Evolutionary conservation across 2,329 filamentous ascomycete genomes (phyloP).

Genomic region (Parastagonospora nodorum): DNA sequence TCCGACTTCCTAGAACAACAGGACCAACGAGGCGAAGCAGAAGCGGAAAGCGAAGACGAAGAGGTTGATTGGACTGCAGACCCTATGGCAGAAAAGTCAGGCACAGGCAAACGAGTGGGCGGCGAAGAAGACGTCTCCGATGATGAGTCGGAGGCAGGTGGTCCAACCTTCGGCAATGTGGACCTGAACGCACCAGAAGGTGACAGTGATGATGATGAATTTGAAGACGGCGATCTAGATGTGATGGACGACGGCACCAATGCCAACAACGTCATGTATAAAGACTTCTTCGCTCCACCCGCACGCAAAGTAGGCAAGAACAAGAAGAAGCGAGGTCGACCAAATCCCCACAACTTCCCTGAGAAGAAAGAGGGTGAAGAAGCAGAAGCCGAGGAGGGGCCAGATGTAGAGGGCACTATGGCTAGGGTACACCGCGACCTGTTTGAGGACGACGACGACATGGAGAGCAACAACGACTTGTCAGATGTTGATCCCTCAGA

Average conservation of each 20-base stretch:
- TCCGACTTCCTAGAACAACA: slow-evolving; percentile 87
- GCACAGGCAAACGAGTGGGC: slow-evolving; percentile 34
- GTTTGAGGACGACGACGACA: slow-evolving; percentile 75
- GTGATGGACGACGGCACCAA: slow-evolving; percentile 65
- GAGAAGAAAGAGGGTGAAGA: slow-evolving; percentile 26
- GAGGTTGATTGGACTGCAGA: slow-evolving; percentile 87
- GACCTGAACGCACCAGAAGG: slow-evolving; percentile 75
- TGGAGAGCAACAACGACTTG: slow-evolving; percentile 61
- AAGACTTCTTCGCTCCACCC: slow-evolving; percentile 91
- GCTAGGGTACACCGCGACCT: slow-evolving; percentile 85
- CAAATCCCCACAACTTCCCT: slow-evolving; percentile 59
- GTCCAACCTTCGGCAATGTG: slow-evolving; percentile 82
- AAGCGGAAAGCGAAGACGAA: slow-evolving; percentile 73
- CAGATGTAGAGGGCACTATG: slow-evolving; percentile 81
- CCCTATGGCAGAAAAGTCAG: slow-evolving; percentile 58
- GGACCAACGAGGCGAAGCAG: slow-evolving; percentile 74
- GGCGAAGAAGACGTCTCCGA: slow-evolving; percentile 52
- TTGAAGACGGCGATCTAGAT: slow-evolving; percentile 61
- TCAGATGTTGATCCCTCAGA: slow-evolving; percentile 69
- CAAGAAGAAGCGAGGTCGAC: slow-evolving; percentile 58
- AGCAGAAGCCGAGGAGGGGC: slow-evolving; percentile 46
- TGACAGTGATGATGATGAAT: slow-evolving; percentile 65
- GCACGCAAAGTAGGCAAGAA: slow-evolving; percentile 70
- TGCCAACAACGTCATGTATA: slow-evolving; percentile 87
- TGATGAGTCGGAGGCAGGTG: slow-evolving; percentile 71